Evolutionary conservation across 1,284 basidiomycete genomes (phyloP).

Genomic region (Phellinidium pouzarii): DNA sequence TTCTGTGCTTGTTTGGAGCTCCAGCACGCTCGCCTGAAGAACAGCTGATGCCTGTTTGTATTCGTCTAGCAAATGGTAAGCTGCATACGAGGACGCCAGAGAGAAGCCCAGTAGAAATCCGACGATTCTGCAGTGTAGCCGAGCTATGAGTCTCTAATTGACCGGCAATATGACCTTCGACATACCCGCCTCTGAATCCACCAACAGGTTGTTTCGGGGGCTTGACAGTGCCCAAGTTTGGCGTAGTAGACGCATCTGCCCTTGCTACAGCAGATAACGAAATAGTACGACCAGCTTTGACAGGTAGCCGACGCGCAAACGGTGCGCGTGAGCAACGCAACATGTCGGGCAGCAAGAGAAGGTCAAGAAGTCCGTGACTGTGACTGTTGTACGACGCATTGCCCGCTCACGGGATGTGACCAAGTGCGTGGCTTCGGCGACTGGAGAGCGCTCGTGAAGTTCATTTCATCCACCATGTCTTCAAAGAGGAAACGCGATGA

Average conservation of each 20-base stretch:
- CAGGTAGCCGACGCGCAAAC: constrained; percentile 2
- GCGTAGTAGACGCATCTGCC: constrained; percentile 39
- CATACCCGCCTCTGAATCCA: constrained; percentile 80
- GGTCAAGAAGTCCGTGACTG: not conserved
- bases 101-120: constrained; percentile 90
- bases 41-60: constrained; percentile 82
- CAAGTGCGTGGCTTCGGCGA: too few relatives aligned
- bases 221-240: constrained; percentile 50
- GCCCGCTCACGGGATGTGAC: too few relatives aligned
- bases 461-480: constrained; percentile 34
- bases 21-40: constrained; percentile 80
- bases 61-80: constrained; percentile 85
- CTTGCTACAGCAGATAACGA: constrained; percentile 35
- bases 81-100: constrained; percentile 74
- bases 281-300: constrained; percentile 26
- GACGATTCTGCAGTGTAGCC: constrained; percentile 51
- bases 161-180: constrained; percentile 12
- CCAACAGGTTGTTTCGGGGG: constrained; percentile 74
- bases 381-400: too few relatives aligned
- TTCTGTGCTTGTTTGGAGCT: constrained; percentile 77
- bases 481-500: constrained; percentile 43
- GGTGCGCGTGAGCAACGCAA: constrained; percentile 12
- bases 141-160: not conserved
- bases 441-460: too few relatives aligned
- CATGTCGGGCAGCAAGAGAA: constrained; percentile 5